Base-by-base conservation (phyloP, 345 rosid species). In the Camelina sativa region DNA sequence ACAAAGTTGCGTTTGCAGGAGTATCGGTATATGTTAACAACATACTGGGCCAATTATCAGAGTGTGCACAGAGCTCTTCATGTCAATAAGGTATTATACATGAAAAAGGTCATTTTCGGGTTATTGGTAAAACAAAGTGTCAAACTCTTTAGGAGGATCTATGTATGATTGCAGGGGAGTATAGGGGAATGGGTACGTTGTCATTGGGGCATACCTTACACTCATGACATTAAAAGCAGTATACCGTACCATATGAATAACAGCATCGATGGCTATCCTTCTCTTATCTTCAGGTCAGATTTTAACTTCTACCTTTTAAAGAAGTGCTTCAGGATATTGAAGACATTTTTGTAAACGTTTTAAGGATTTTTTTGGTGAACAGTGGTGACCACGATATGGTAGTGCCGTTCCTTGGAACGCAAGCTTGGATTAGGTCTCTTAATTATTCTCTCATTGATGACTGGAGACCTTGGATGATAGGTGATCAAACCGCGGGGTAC, bases 381-480 rank as follows among this genome's bases (percentile, higher is more conserved):
- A 89, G 92, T 44, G 89, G 96, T 3, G 96, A 89, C 61, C 96
- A 82, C 48, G 92, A 87, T 73, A 37, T 85, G 75, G 0, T 5
- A 0, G 66, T 84, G 11, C 84, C 96, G 2, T 85, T 65, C 63
- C 12, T 82, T 74, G 89, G 84, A 43, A 88, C 92, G 43, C 85
- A 86, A 83, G 87, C 80, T 6, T 90, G 92, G 91, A 85, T 86
- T 65, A 73, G 84, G 73, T 74, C 86, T 7, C 83, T 88, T 7
- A 86, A 85, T 71, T 85, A 85, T 76, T 71, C 89, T 28, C 62
- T 85, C 34, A n/a, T 76, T 13, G 85, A 86, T 23, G 89, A 90
- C 20, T 86, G 92, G 96, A 80, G 96, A 69, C 74, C 84, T 1
- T 90, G 96, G 93, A 58, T 46, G 17, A 79, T 82, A 11, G 52